These are phyloP conservation scores for Fusarium newnesense DNA, from an alignment of 2,329 filamentous ascomycete genomes.

Conservation along the genomic window DNA sequence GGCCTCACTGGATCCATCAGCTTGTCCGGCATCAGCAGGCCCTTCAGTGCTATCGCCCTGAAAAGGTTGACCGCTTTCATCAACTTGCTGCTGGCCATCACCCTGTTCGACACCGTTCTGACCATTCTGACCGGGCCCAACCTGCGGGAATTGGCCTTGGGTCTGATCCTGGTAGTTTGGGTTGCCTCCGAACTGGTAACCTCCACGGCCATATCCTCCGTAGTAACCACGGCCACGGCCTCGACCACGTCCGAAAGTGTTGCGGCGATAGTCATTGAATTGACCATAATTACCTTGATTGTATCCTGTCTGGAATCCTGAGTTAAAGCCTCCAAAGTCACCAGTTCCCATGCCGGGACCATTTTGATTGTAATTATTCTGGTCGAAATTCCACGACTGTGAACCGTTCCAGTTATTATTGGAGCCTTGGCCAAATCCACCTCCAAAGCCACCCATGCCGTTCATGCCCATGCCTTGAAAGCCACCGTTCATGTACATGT, in stretches of 20 bases:
- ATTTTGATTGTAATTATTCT: slow-evolving; percentile 93
- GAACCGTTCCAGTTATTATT: slow-evolving; percentile 85
- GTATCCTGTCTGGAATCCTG: slow-evolving; percentile 80
- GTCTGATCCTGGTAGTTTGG: slow-evolving; percentile 52
- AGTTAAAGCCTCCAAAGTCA: slow-evolving; percentile 84
- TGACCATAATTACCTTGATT: slow-evolving; percentile 87
- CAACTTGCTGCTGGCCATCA: slow-evolving; percentile 46
- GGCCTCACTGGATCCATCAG: slow-evolving; percentile 44
- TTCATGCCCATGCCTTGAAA: slow-evolving; percentile 82
- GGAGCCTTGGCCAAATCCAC: slow-evolving; percentile 69
- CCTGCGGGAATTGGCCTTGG: slow-evolving; percentile 46
- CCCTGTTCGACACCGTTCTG: slow-evolving; percentile 35
- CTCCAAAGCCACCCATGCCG: slow-evolving; percentile 81
- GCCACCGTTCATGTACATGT: slow-evolving; percentile 82
- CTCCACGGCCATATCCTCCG: slow-evolving; percentile 66
- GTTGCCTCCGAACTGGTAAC: slow-evolving; percentile 58
- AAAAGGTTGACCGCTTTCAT: slow-evolving; percentile 54
- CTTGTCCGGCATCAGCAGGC: slow-evolving; percentile 33
- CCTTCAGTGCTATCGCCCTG: slow-evolving; percentile 36
- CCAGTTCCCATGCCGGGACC: slow-evolving; percentile 81
- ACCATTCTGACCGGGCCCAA: slow-evolving; percentile 37
- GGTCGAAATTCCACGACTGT: slow-evolving; percentile 84
- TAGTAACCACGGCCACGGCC: slow-evolving; percentile 73
- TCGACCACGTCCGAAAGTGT: slow-evolving; percentile 74
- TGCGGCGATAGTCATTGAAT: slow-evolving; percentile 80